Percentiles rank a stretch among this genome's conserved stretches.
Conservation (phyloP, 2,329 filamentous ascomycete genomes). For the Zelopaecilomyces penicillatus region DNA sequence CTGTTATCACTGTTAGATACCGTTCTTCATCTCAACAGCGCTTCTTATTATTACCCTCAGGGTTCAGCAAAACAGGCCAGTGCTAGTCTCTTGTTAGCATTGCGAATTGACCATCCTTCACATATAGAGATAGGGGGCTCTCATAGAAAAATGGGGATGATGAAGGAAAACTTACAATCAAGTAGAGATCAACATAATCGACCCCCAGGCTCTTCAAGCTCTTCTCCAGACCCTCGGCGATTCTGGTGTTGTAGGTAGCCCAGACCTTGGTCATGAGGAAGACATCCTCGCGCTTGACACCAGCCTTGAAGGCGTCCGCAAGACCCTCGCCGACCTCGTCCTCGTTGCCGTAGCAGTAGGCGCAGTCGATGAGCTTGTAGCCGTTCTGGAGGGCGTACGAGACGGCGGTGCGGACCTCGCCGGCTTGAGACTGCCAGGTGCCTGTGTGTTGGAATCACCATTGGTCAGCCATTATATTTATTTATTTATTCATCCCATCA, state of each 20-base stretch:
- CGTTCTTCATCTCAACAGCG: not conserved
- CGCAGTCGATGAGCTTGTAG: constrained; percentile 59
- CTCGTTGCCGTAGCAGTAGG: constrained; percentile 75
- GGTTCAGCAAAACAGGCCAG: constrained; percentile 77
- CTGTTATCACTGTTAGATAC: constrained; percentile 18
- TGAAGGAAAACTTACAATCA: constrained; percentile 42
- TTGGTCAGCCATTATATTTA: not conserved
- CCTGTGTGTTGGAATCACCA: constrained; percentile 29
- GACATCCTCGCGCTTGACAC: constrained; percentile 67
- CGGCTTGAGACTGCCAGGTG: constrained; percentile 56
- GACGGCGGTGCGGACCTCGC: constrained; percentile 51
- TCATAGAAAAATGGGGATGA: no score
- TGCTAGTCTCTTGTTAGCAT: constrained; percentile 37
- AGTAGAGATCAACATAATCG: constrained; percentile 72
- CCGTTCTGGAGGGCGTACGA: constrained; percentile 47
- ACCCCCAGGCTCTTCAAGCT: constrained; percentile 65
- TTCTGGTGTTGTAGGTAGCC: constrained; percentile 67
- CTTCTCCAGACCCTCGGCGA: constrained; percentile 62
- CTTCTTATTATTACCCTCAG: constrained; percentile 45
- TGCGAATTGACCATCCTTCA: not conserved
- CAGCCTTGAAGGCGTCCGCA: constrained; percentile 60
- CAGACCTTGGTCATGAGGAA: constrained; percentile 84
- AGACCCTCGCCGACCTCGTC: constrained; percentile 73
- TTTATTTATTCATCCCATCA: no score
- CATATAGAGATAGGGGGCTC: not conserved